A percentile compares a stretch with the other conserved stretches of the same genome.
These are phyloP conservation scores for Colletotrichum orchidophilum DNA, from an alignment of 2,329 filamentous ascomycete genomes.

Conservation along the genomic window DNA sequence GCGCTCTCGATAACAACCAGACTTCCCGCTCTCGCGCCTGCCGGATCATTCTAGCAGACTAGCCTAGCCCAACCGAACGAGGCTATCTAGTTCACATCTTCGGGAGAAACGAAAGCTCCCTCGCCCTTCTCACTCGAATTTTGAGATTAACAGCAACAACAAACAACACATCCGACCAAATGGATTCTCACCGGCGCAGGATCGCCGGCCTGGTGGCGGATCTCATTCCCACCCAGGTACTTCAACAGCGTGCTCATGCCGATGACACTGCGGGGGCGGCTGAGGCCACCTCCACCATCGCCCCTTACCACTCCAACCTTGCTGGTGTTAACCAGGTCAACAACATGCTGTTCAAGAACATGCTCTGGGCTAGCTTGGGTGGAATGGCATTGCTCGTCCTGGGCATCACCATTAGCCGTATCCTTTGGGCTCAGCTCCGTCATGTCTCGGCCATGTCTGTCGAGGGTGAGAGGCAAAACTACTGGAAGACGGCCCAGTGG, in stretches of 20 bases:
- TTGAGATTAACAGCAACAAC: constrained; percentile 7
- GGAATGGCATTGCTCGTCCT: constrained; percentile 64
- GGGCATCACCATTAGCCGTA: constrained; percentile 61
- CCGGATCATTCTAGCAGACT: constrained; percentile 20
- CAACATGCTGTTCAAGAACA: constrained; percentile 66
- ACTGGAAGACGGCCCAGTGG: constrained; percentile 68
- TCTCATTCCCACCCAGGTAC: constrained; percentile 43
- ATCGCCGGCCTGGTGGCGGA: constrained; percentile 41
- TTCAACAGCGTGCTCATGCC: constrained; percentile 40
- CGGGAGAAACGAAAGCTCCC: not conserved
- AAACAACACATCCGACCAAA: constrained; percentile 35
- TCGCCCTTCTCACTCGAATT: constrained; percentile 13
- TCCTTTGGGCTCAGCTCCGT: constrained; percentile 65
- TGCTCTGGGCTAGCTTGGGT: constrained; percentile 70
- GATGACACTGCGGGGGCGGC: constrained; percentile 38
- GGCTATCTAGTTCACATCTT: constrained; percentile 11
- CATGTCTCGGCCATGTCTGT: constrained; percentile 68
- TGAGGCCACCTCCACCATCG: constrained; percentile 56
- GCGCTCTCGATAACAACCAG: constrained; percentile 20
- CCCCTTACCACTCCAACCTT: constrained; percentile 64
- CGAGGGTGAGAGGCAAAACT: constrained; percentile 61
- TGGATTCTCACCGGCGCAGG: constrained; percentile 44
- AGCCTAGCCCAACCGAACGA: not conserved
- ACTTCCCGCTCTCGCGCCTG: constrained; percentile 8
- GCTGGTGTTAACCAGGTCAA: constrained; percentile 68